Evolutionary conservation across 495 filamentous ascomycete genomes (phyloP), one percentile per base, ranked within the genome.

Genomic region (Clavariopsis aquatica): DNA sequence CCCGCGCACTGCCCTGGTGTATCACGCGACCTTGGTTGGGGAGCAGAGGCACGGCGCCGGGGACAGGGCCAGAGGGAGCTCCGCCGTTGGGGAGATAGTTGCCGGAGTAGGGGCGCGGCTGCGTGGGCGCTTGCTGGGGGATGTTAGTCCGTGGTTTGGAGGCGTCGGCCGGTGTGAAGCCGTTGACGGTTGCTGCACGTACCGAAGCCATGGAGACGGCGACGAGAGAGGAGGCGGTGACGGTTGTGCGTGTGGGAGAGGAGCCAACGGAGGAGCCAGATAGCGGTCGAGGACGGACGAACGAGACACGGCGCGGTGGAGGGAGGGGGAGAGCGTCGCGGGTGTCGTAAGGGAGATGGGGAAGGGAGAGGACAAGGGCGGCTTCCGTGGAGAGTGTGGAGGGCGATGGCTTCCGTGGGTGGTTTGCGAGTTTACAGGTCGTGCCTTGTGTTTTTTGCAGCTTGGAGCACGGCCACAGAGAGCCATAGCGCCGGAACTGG

Each of bases 1-100:
- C 87, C 75, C 94, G 84, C 59, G 86, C 88, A 47, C 88, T 87
- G 28, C 90, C 92, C 51, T 85, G 89, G 77, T 98, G 91, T 70
- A 96, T 86, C 49, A 99, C 77, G 65, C 85, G 80, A 63, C 84
- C 86, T 76, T 85, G 87, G 77, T 86, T 89, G 52, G 82, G 86
- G 62, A 84, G 83, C 58, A 84, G 79, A 4, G 76, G 75, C 15
- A 66, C 51, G 51, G 76, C 76, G 52, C 76, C 76, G 43, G 76
- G 75, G 20, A 68, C 74, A n/a, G 76, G 76, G 17, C 76, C 76
- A 68, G 63, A 74, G 22, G 77, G 67, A 27, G 69, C 68, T 17
- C 62, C 70, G 62, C 73, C 75, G 55, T 79, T 80, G 19, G 77
- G 75, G 0, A 79, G 71, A 57, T 70, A 75, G 68, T 36, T 72